Evolutionary conservation across 352 stramenopile genomes (phyloP).

Genomic region (Bremia lactucae): DNA sequence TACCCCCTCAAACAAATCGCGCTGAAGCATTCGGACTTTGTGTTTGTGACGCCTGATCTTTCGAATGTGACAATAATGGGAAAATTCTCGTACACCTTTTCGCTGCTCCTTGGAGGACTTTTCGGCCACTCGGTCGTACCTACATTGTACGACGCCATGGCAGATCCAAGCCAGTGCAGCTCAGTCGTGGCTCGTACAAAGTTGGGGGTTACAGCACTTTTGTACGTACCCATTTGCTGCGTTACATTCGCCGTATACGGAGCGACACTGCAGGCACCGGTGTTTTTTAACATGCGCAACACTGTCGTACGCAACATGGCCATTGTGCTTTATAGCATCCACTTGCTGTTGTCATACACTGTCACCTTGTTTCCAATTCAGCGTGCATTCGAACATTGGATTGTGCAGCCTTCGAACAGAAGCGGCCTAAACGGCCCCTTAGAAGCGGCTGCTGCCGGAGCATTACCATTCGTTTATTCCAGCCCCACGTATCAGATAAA

Average conservation of each 20-base stretch:
- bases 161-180: conserved; percentile 40
- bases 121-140: conserved; percentile 64
- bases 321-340: conserved; percentile 65
- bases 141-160: conserved; percentile 71
- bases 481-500: conserved; percentile 1
- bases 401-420: conserved; percentile 21
- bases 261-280: conserved; percentile 53
- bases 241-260: conserved; percentile 73
- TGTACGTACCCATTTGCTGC: conserved; percentile 70
- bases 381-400: conserved; percentile 45
- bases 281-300: conserved; percentile 83
- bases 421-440: conserved; percentile 12
- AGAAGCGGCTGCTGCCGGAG: conserved; percentile 13
- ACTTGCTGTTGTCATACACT: conserved; percentile 62
- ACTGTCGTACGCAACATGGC: conserved; percentile 54
- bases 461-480: conserved; percentile 15
- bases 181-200: conserved; percentile 41
- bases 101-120: conserved; percentile 48
- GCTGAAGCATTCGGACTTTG: conserved; percentile 43
- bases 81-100: conserved; percentile 68
- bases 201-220: conserved; percentile 29
- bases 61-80: conserved; percentile 34
- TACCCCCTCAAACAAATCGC: conserved; percentile 73
- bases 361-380: conserved; percentile 61
- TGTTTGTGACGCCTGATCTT: conserved; percentile 57